phyloP scores from a whole-genome alignment of 192 early-diverging fungal species.

The Diversispora epigaea region DNA sequence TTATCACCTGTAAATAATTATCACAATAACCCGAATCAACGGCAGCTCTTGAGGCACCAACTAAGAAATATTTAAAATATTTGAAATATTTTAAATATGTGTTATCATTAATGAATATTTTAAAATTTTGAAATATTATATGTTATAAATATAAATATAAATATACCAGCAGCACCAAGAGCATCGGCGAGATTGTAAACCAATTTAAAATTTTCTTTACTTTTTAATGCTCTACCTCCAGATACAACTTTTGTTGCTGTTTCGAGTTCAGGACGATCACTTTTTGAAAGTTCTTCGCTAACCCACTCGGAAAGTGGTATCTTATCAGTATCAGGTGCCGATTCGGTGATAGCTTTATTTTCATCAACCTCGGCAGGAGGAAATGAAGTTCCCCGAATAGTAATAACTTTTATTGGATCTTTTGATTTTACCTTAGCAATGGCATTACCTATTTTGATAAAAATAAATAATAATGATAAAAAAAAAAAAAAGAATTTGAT shows the following conservation, averaged over 20 bases:
- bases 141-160: not conserved
- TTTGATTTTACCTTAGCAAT: conserved; percentile 92
- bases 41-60: conserved; percentile 96
- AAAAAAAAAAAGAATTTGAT: not conserved
- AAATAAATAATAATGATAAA: not conserved
- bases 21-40: conserved; percentile 96
- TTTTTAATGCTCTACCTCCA: conserved; percentile 97
- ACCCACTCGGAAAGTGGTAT: conserved; percentile 72
- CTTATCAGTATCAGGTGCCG: conserved; percentile 63
- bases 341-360: conserved; percentile 64
- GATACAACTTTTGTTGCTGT: conserved; percentile 85
- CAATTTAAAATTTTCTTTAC: conserved; percentile 88
- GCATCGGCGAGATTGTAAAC: conserved; percentile 93
- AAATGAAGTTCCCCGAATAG: conserved; percentile 91
- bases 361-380: conserved; percentile 57
- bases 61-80: conserved; percentile 43
- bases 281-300: conserved; percentile 87
- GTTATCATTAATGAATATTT: not conserved
- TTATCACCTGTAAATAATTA: conserved; percentile 80
- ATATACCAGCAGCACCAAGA: conserved; percentile 84
- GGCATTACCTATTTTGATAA: conserved; percentile 70
- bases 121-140: not conserved
- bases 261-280: conserved; percentile 91
- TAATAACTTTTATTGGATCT: conserved; percentile 85
- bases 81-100: not conserved